A percentile compares a stretch with the other conserved stretches of the same genome.
Evolutionary conservation across 2,329 filamentous ascomycete genomes (phyloP).

Genomic region (Colletotrichum navitas): DNA sequence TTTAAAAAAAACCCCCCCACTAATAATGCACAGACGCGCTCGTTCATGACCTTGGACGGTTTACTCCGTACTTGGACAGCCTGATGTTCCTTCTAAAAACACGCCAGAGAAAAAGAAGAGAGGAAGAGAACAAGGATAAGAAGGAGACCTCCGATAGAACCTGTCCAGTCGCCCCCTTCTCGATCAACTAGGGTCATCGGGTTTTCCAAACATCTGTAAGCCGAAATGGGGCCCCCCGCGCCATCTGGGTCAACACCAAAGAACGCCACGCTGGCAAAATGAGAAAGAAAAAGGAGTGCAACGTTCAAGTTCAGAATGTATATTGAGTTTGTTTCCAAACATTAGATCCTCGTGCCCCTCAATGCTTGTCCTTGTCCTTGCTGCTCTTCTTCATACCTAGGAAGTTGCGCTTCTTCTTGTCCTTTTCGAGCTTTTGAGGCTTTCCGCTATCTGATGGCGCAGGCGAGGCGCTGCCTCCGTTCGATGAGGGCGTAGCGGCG

Average conservation of each 20-base stretch:
- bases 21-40: neutral
- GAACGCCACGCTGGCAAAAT: constrained; percentile 31
- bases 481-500: constrained; percentile 45
- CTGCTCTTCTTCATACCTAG: constrained; percentile 69
- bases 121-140: neutral
- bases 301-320: neutral
- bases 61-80: neutral
- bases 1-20: neutral
- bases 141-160: neutral
- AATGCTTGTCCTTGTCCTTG: constrained; percentile 38
- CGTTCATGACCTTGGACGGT: neutral
- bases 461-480: constrained; percentile 42
- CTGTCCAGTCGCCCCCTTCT: neutral
- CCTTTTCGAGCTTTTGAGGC: constrained; percentile 68
- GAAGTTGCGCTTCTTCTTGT: constrained; percentile 73
- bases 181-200: neutral
- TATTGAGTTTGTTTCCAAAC: constrained; percentile 1
- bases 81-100: neutral
- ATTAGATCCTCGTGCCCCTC: neutral
- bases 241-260: constrained; percentile 19
- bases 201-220: neutral
- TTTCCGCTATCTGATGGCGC: constrained; percentile 53
- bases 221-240: neutral
- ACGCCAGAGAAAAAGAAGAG: neutral
- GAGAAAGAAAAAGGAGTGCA: neutral